Evolutionary conservation across 75 land plant species (phyloP).

Genomic region (Selaginella tamariscina): DNA sequence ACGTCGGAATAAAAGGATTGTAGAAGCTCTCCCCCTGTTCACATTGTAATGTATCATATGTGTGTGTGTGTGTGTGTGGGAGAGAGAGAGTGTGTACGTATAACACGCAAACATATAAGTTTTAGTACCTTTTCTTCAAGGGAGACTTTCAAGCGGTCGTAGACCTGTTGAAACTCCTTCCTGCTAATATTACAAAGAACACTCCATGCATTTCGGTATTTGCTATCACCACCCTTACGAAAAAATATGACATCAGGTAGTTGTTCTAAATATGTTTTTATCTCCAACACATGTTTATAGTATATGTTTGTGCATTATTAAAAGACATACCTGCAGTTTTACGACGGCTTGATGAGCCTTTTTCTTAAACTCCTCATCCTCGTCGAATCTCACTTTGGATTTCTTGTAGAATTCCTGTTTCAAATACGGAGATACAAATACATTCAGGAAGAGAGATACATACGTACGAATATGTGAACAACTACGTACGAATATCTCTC

Average conservation of each 20-base stretch:
- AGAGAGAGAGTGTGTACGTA: too few species aligned
- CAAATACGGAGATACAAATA: not conserved
- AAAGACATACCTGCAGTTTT: slow-evolving; percentile 51
- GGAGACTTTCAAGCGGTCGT: slow-evolving; percentile 49
- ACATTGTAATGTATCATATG: too few species aligned
- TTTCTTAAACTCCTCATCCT: slow-evolving; percentile 56
- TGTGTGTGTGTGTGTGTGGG: too few species aligned
- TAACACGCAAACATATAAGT: not conserved
- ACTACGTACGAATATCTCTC: too few species aligned
- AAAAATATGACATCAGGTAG: too few species aligned
- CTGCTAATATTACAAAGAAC: slow-evolving; percentile 85
- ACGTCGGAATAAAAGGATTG: slow-evolving; percentile 63
- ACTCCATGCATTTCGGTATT: slow-evolving; percentile 66
- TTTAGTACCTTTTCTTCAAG: slow-evolving; percentile 70
- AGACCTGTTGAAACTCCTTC: slow-evolving; percentile 62
- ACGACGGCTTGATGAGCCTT: slow-evolving; percentile 89
- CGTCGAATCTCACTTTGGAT: slow-evolving; percentile 78
- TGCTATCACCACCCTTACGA: slow-evolving; percentile 60
- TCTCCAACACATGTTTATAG: too few species aligned
- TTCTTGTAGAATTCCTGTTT: slow-evolving; percentile 72
- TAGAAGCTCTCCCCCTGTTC: slow-evolving; percentile 92
- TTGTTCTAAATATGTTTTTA: too few species aligned
- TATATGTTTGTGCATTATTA: not conserved
- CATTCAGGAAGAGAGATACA: not conserved
- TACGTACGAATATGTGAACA: too few species aligned